Evolutionary conservation across 2,329 filamentous ascomycete species (phyloP), one percentile per base, ranked within the genome.

Genomic region (Fusarium sambucinum): DNA sequence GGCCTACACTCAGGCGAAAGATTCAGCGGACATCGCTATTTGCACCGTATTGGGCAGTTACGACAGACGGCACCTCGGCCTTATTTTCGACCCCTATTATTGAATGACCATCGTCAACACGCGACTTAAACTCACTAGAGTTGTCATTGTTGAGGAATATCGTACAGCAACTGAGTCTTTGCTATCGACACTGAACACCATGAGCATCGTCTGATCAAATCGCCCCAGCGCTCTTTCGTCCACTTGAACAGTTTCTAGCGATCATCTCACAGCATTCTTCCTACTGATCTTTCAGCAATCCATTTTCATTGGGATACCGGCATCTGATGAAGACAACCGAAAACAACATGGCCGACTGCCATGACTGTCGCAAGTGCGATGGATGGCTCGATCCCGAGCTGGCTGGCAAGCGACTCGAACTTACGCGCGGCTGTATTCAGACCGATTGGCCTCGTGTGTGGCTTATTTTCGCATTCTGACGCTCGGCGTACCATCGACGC

Each of bases 301-400:
- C 13, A 17, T 29, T 35, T 30, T 10, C 27, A n/a, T 19, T 19
- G 8, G n/a, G 6, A 30, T n/a, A 7, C 21, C 41, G 16, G 14
- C 23, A 10, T 8, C 12, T 13, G 23, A 40, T 21, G 23, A 27
- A n/a, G 23, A 35, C 6, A 40, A 25, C 9, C 27, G 9, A n/a
- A 27, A 25, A 40, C n/a, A 14, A 38, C 33, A 21, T 23, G 11
- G 30, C 25, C 38, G 25, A 29, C 14, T 29, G 12, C 14, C 25
- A 25, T 30, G 58, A 38, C 25, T 37, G 19, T 37, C 37, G 19
- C 51, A 33, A 63, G 48, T 56, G 51, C 17, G 58, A 27, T 17
- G 10, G 58, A 27, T 17, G 7, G 17, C n/a, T 19, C 12, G 17
- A 29, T n/a, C 13, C 11, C 37, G 37, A 21, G 35, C 25, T 33